Evolutionary conservation across 2,329 filamentous ascomycete genomes (phyloP).

Genomic region (Diaporthe citrichinensis): DNA sequence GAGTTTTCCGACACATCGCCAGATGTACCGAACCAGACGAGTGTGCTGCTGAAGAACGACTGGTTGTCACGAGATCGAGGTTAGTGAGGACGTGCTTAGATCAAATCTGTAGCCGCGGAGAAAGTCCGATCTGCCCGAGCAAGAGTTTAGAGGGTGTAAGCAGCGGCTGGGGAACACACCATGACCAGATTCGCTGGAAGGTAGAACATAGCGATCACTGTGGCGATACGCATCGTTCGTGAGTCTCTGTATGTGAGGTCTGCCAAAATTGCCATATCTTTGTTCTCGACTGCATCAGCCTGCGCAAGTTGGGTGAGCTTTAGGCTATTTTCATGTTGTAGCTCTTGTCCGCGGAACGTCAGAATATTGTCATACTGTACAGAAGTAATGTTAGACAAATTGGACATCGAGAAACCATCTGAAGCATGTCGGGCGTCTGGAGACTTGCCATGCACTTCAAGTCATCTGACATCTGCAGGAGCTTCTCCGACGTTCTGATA

Average conservation of each 20-base stretch:
- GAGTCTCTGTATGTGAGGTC: constrained; percentile 28
- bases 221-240: constrained; percentile 19
- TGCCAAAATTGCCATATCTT: constrained; percentile 15
- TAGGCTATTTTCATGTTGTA: constrained; percentile 9
- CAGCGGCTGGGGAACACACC: not conserved
- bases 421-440: not conserved
- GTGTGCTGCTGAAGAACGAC: constrained; percentile 22
- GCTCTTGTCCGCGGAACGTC: constrained; percentile 1
- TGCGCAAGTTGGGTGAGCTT: constrained; percentile 3
- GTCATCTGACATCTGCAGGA: not conserved
- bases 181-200: constrained; percentile 26
- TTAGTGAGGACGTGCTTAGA: not conserved
- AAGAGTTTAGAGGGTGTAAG: not conserved
- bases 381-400: not conserved
- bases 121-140: not conserved
- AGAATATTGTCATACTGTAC: constrained; percentile 10
- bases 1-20: not conserved
- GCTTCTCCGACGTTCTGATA: not conserved
- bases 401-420: too few relatives aligned
- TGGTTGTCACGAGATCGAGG: not conserved
- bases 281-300: constrained; percentile 11
- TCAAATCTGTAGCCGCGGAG: too few relatives aligned
- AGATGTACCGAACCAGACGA: constrained; percentile 15
- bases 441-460: not conserved
- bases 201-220: constrained; percentile 31